Evolutionary conservation across 257 asterid genomes (phyloP).

Genomic region (Nicotiana benthamiana): DNA sequence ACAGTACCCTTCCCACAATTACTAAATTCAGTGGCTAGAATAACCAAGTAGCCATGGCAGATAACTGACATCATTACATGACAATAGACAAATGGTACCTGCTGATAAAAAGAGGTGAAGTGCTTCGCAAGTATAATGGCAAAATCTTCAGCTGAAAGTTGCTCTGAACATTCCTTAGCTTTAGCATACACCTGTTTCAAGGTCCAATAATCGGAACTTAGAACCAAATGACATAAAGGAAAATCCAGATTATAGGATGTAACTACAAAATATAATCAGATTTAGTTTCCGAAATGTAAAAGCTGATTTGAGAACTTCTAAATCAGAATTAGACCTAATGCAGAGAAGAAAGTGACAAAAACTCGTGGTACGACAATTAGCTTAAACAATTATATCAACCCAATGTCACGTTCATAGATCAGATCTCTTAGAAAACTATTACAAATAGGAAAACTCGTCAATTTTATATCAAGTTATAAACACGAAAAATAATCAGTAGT

Average conservation of each 20-base stretch:
- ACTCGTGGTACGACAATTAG: background rate
- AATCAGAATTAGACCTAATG: background rate
- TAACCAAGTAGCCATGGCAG: background rate
- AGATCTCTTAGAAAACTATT: background rate
- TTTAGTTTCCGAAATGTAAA: background rate
- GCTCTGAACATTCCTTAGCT: conserved; percentile 75
- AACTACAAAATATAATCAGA: background rate
- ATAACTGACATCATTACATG: background rate
- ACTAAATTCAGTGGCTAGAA: background rate
- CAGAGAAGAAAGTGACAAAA: background rate
- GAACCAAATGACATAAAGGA: background rate
- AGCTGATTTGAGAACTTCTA: background rate
- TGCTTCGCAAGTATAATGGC: conserved; percentile 86
- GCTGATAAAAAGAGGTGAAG: conserved; percentile 63
- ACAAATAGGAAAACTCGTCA: background rate
- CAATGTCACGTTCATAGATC: background rate
- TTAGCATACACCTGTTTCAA: conserved; percentile 75
- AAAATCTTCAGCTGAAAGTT: conserved; percentile 68
- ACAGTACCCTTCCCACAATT: background rate
- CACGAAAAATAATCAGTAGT: background rate
- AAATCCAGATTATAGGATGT: background rate
- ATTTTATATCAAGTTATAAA: too few relatives aligned
- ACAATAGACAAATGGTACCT: conserved; percentile 29
- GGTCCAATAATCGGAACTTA: background rate
- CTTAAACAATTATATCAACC: background rate